These are phyloP conservation scores for Dryadomyces sulphureus DNA, from an alignment of 2,329 filamentous ascomycete genomes.

Conservation along the genomic window DNA sequence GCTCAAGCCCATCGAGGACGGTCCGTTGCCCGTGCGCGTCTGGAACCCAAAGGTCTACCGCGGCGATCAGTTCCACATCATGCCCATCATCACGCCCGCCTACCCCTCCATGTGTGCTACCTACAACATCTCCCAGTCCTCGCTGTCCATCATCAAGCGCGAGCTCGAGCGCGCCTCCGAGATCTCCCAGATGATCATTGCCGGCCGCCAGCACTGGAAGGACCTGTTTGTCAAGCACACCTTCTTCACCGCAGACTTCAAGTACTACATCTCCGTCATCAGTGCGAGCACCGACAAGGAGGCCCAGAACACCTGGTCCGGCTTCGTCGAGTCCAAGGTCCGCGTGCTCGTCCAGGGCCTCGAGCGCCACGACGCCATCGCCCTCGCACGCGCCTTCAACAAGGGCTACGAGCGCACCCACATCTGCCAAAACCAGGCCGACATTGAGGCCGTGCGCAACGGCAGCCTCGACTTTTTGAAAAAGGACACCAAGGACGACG, in stretches of 20 bases:
- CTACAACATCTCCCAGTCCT: constrained; percentile 81
- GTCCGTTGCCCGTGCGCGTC: constrained; percentile 65
- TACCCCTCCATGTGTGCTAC: constrained; percentile 98
- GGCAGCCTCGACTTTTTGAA: constrained; percentile 36
- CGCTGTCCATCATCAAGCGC: constrained; percentile 66
- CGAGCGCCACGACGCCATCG: constrained; percentile 66
- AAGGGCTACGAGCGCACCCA: constrained; percentile 83
- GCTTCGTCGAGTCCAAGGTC: constrained; percentile 86
- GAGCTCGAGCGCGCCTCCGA: constrained; percentile 68
- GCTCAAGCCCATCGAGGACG: constrained; percentile 75
- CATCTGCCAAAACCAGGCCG: constrained; percentile 38
- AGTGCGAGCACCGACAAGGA: constrained; percentile 73
- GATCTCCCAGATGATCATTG: constrained; percentile 67
- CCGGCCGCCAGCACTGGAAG: constrained; percentile 65
- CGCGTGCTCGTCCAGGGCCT: constrained; percentile 71
- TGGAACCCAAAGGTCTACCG: constrained; percentile 92
- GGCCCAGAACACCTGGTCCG: constrained; percentile 74
- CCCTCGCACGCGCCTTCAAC: constrained; percentile 78
- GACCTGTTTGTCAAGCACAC: constrained; percentile 80
- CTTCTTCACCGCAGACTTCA: constrained; percentile 87
- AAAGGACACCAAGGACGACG: constrained; percentile 27
- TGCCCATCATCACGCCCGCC: constrained; percentile 96
- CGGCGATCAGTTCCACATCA: constrained; percentile 71
- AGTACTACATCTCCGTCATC: constrained; percentile 86
- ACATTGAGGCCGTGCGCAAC: constrained; percentile 38